Evolutionary conservation across 371 early-diverging fungal genomes (phyloP).

Genomic region (Actinomucor elegans): DNA sequence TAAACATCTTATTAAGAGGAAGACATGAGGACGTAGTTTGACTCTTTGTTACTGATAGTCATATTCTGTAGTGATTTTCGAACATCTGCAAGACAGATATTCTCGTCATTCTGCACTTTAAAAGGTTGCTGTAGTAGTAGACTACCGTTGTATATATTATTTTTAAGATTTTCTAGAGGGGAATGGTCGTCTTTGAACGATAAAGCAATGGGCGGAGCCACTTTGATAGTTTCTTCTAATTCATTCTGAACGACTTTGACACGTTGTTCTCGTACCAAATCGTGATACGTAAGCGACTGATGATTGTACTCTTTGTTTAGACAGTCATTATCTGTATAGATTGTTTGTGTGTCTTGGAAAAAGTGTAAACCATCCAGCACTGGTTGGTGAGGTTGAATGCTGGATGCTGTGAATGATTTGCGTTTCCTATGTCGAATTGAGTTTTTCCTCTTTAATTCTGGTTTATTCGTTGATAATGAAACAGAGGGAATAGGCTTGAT

Average conservation of each 20-base stretch:
- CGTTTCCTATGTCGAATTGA: not conserved
- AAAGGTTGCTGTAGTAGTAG: too few relatives aligned
- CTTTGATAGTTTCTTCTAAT: not conserved
- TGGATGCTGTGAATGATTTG: not conserved
- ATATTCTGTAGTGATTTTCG: not conserved
- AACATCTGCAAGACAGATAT: constrained; percentile 12
- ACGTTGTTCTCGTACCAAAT: constrained; percentile 1
- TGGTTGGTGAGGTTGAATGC: not conserved
- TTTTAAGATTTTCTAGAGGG: not conserved
- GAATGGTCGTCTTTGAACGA: not conserved
- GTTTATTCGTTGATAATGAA: too few relatives aligned
- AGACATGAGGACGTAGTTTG: not conserved
- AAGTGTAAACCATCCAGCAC: not conserved
- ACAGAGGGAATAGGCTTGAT: too few relatives aligned
- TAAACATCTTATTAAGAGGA: not conserved
- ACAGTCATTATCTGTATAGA: constrained; percentile 3
- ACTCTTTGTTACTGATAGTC: not conserved
- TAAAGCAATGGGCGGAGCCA: not conserved
- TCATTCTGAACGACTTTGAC: constrained; percentile 2
- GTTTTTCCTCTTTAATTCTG: not conserved
- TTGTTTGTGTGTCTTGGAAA: constrained; percentile 16
- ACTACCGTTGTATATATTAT: too few relatives aligned
- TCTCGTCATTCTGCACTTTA: constrained; percentile 2
- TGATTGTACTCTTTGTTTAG: not conserved
- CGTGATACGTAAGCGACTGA: constrained; percentile 8